Conservation (phyloP, 1,284 basidiomycete species). For the Bothia castanella region DNA sequence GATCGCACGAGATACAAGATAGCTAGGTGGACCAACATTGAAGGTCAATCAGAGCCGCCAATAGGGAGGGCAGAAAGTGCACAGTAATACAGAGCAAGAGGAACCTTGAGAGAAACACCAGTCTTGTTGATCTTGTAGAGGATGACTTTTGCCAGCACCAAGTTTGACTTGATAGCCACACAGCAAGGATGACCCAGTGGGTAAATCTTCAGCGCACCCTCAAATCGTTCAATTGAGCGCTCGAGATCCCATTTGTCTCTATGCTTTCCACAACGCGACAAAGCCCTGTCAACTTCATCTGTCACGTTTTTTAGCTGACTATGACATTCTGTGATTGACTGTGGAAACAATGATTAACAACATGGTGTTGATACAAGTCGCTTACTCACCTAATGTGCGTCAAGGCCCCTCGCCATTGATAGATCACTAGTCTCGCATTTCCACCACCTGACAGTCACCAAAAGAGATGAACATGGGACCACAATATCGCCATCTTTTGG, state of each 20-base stretch:
- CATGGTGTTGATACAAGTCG: neutral
- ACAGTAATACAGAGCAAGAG: conserved; percentile 7
- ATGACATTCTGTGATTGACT: neutral
- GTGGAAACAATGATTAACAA: neutral
- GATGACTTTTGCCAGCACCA: conserved; percentile 9
- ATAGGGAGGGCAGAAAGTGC: conserved; percentile 3
- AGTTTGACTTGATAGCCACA: conserved; percentile 11
- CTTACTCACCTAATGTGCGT: neutral
- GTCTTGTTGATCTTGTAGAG: neutral
- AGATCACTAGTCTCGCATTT: neutral
- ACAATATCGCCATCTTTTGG: neutral
- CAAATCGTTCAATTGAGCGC: conserved; percentile 6
- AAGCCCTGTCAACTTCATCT: conserved; percentile 1
- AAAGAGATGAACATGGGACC: conserved; percentile 8
- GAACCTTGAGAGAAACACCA: conserved; percentile 1
- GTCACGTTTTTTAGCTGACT: conserved; percentile 2
- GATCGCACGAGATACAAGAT: conserved; percentile 2
- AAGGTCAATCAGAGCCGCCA: conserved; percentile 5
- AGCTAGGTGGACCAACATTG: neutral
- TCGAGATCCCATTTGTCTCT: conserved; percentile 7
- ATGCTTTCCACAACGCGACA: conserved; percentile 1
- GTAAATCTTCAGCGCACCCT: conserved; percentile 12
- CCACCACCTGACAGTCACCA: neutral
- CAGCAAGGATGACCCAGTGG: conserved; percentile 13
- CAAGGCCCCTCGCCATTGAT: neutral